Conservation (phyloP, 176 grass and related monocot genomes). For the Ensete glaucum region DNA sequence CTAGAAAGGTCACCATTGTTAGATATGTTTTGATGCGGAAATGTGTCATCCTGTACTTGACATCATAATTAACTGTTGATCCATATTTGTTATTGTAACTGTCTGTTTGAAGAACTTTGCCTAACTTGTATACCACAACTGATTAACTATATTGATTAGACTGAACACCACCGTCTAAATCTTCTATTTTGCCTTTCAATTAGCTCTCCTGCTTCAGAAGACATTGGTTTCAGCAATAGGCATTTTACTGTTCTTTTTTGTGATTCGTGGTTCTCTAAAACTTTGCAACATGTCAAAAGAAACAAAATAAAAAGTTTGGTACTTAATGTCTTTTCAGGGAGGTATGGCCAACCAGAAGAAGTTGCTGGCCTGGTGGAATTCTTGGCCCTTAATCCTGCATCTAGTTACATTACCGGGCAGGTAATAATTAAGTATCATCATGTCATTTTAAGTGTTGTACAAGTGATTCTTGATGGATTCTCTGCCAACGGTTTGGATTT, state of each 20-base stretch:
- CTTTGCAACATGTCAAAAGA: too few relatives aligned
- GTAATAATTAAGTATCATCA: slow-evolving; percentile 8
- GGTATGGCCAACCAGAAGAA: slow-evolving; percentile 77
- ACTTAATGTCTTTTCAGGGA: slow-evolving; percentile 35
- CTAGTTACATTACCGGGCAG: slow-evolving; percentile 75
- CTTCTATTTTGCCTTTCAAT: not conserved
- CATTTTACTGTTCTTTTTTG: too few relatives aligned
- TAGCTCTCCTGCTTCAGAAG: not conserved
- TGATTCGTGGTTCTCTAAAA: too few relatives aligned
- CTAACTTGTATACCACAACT: too few relatives aligned
- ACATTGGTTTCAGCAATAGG: too few relatives aligned
- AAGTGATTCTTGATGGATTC: not conserved
- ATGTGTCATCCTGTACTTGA: too few relatives aligned
- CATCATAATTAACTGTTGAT: not conserved
- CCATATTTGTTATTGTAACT: not conserved
- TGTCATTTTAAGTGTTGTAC: not conserved
- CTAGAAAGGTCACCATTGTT: not conserved
- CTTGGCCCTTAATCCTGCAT: slow-evolving; percentile 50
- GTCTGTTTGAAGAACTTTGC: not conserved
- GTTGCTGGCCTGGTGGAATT: slow-evolving; percentile 72
- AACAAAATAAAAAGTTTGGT: not conserved
- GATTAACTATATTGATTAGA: not conserved
- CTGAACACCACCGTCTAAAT: not conserved
- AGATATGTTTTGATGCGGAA: too few relatives aligned
- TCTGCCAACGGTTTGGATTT: not conserved